These are phyloP conservation scores for Teunomyces aglyptinius DNA, from an alignment of 805 yeast genomes.

Conservation along the genomic window DNA sequence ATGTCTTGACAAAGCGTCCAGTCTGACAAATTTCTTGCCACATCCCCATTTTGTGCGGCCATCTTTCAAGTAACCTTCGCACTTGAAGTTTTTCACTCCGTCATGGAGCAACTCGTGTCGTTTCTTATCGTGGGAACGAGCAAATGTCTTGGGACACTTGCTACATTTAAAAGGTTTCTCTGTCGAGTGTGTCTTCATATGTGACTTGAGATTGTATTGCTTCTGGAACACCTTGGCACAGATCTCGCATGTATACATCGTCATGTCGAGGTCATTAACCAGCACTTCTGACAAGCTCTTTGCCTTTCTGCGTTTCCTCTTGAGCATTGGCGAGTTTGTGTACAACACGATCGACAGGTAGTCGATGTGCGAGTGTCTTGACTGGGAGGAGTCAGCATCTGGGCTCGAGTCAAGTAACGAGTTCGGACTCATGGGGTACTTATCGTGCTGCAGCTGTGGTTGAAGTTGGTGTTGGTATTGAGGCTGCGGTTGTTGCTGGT, in stretches of 20 bases:
- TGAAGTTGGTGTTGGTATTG: neutral
- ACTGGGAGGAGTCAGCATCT: conserved; percentile 2
- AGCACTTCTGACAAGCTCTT: conserved; percentile 6
- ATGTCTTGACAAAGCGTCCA: conserved; percentile 76
- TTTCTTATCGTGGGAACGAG: conserved; percentile 73
- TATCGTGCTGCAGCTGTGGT: neutral
- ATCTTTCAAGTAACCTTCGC: conserved; percentile 60
- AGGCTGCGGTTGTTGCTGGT: conserved; percentile 1
- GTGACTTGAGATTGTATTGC: conserved; percentile 50
- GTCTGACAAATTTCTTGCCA: conserved; percentile 68
- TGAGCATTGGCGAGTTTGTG: conserved; percentile 32
- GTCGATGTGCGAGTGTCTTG: conserved; percentile 21
- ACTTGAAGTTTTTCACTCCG: conserved; percentile 67
- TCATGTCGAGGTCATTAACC: conserved; percentile 2
- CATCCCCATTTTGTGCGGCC: conserved; percentile 71
- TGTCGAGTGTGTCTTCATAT: conserved; percentile 54
- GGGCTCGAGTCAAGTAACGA: conserved; percentile 1
- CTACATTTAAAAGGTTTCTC: conserved; percentile 70
- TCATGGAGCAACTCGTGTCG: conserved; percentile 76
- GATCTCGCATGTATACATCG: conserved; percentile 35
- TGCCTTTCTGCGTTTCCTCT: conserved; percentile 13
- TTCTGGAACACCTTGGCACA: conserved; percentile 48
- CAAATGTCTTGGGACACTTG: conserved; percentile 65
- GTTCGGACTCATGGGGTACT: conserved; percentile 7
- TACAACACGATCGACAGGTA: conserved; percentile 34